Percentiles rank a stretch among this genome's conserved stretches.
Conservation (phyloP, 495 filamentous ascomycete species). For the Chaetomium fimeti region DNA sequence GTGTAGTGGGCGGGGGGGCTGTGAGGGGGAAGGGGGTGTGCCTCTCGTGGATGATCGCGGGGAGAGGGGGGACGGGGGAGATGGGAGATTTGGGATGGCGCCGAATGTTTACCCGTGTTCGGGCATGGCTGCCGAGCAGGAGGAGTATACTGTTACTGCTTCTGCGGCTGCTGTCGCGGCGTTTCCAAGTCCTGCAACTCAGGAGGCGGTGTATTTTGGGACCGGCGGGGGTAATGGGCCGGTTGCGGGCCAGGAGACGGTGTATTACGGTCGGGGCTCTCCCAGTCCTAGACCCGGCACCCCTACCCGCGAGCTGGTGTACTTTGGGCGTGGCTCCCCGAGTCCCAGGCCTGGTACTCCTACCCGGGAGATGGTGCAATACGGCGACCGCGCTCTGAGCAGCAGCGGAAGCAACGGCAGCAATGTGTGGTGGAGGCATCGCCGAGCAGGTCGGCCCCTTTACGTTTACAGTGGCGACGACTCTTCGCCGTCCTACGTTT, state of each 20-base stretch:
- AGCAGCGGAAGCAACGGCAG: background rate
- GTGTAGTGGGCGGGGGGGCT: background rate
- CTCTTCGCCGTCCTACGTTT: conserved; percentile 12
- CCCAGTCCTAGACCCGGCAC: background rate
- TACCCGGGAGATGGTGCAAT: background rate
- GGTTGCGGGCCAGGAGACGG: background rate
- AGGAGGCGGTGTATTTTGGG: conserved; percentile 9
- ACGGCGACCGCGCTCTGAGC: background rate
- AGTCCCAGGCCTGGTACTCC: background rate
- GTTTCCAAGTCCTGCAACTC: background rate
- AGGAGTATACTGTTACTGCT: conserved; percentile 1
- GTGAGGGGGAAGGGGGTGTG: background rate
- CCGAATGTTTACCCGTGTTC: conserved; percentile 31
- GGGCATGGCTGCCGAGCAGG: conserved; percentile 27
- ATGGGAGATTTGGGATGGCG: background rate
- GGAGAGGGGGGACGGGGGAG: background rate
- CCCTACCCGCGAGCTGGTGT: conserved; percentile 1
- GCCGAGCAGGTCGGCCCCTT: conserved; percentile 5
- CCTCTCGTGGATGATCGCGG: background rate
- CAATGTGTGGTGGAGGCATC: conserved; percentile 10
- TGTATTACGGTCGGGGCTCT: background rate
- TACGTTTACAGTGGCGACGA: conserved; percentile 17
- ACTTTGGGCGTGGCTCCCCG: background rate
- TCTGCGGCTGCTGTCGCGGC: background rate
- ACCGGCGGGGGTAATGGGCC: background rate